Evolutionary conservation across 306 rosid genomes (phyloP).

Genomic region (Argentina anserina): DNA sequence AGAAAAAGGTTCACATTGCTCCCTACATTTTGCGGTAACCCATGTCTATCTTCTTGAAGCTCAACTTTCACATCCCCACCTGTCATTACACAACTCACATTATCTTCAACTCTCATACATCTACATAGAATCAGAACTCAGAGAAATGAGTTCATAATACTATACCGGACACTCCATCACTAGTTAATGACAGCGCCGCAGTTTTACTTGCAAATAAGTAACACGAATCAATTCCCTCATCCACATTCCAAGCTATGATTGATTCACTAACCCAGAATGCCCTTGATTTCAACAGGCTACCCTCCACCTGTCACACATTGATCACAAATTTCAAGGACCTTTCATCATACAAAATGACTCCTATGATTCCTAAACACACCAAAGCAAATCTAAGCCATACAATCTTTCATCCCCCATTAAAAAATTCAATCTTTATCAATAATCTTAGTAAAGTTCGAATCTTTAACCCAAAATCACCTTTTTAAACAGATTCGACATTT

Average conservation of each 20-base stretch:
- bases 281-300: constrained; percentile 55
- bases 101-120: neutral
- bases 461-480: neutral
- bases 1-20: neutral
- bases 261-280: constrained; percentile 72
- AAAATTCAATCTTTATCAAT: neutral
- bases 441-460: neutral
- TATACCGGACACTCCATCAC: constrained; percentile 53
- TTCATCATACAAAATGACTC: neutral
- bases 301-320: constrained; percentile 42
- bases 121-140: constrained; percentile 1
- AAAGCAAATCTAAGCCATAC: neutral
- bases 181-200: constrained; percentile 51
- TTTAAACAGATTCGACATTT: no score
- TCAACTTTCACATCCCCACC: constrained; percentile 72
- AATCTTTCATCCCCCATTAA: neutral
- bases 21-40: constrained; percentile 60
- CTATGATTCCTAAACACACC: no score
- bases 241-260: constrained; percentile 78
- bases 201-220: constrained; percentile 57
- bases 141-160: constrained; percentile 3
- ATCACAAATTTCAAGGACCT: neutral
- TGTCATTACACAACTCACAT: constrained; percentile 31
- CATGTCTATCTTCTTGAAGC: constrained; percentile 61
- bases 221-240: constrained; percentile 44